Evolutionary conservation across 495 filamentous ascomycete species (phyloP).

Genomic region (Annulohypoxylon moriforme): DNA sequence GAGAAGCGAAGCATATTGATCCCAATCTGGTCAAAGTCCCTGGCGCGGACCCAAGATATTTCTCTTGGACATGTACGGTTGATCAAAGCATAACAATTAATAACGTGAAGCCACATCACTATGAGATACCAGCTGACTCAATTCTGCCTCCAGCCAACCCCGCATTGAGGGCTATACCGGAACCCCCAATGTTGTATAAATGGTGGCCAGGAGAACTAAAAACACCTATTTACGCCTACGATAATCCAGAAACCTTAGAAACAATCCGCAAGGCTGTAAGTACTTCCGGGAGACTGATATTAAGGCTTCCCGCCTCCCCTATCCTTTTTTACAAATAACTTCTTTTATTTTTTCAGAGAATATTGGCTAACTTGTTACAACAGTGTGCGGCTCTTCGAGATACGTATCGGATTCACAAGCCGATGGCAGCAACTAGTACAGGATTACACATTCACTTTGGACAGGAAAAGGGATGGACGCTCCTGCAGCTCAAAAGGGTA

Average conservation of each 20-base stretch:
- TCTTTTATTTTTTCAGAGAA: no score
- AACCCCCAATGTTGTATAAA: slow-evolving; percentile 11
- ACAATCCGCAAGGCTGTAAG: slow-evolving; percentile 25
- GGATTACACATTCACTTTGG: slow-evolving; percentile 42
- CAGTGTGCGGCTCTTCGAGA: slow-evolving; percentile 31
- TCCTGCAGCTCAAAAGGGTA: slow-evolving; percentile 43
- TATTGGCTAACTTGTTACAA: slow-evolving; percentile 12
- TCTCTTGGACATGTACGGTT: neutral
- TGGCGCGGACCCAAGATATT: neutral
- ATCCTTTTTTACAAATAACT: neutral
- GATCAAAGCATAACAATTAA: neutral
- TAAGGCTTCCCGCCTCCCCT: neutral
- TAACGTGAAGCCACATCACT: neutral
- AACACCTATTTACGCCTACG: slow-evolving; percentile 35
- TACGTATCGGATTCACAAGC: slow-evolving; percentile 40
- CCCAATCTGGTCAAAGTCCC: neutral
- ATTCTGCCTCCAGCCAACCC: neutral
- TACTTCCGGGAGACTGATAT: neutral
- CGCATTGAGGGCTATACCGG: neutral
- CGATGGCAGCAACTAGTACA: neutral
- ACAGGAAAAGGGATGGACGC: slow-evolving; percentile 30
- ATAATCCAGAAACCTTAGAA: neutral
- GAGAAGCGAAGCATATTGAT: neutral
- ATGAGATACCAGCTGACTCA: neutral
- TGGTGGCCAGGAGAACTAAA: slow-evolving; percentile 35